Percentiles rank a stretch among this genome's conserved stretches.
phyloP scores from a whole-genome alignment of 306 rosid species.

The Quercus bicolor region DNA sequence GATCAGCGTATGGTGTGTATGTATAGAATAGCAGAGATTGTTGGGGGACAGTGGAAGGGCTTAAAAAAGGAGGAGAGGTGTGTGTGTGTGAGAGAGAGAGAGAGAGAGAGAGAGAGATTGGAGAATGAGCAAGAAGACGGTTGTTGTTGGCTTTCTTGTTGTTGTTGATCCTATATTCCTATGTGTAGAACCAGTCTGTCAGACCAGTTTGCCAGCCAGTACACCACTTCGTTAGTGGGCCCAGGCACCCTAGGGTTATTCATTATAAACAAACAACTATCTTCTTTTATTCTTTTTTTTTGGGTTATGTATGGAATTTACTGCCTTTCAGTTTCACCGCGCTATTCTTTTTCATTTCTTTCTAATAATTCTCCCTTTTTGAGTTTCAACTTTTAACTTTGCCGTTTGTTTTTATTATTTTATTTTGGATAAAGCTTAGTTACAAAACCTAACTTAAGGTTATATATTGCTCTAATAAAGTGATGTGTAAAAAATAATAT shows the following conservation, averaged over 20 bases:
- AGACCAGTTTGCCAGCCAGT: slow-evolving; percentile 48
- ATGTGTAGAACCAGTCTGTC: slow-evolving; percentile 52
- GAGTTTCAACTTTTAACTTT: too few relatives aligned
- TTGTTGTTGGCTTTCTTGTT: neutral
- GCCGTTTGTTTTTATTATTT: too few relatives aligned
- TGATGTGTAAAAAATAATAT: too few relatives aligned
- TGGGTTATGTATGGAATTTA: too few relatives aligned
- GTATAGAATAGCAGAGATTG: neutral
- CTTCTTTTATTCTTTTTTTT: too few relatives aligned
- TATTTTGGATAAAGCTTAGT: fast-evolving
- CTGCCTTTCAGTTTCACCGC: too few relatives aligned
- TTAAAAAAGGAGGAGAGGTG: neutral
- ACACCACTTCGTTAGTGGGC: slow-evolving; percentile 24
- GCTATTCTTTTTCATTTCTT: too few relatives aligned
- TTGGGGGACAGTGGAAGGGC: neutral
- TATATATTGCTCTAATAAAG: too few relatives aligned
- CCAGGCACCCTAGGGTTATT: neutral
- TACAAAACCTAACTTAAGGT: too few relatives aligned
- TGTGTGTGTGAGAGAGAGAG: too few relatives aligned
- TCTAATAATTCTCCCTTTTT: too few relatives aligned
- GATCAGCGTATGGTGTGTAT: neutral
- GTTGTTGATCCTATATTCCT: slow-evolving; percentile 14
- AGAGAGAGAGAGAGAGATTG: neutral
- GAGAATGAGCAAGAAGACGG: neutral
- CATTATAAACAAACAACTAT: too few relatives aligned